Percentiles rank a stretch among this genome's conserved stretches.
Evolutionary conservation across 2,329 filamentous ascomycete genomes (phyloP).

Genomic region (Aspergillus costaricaensis): DNA sequence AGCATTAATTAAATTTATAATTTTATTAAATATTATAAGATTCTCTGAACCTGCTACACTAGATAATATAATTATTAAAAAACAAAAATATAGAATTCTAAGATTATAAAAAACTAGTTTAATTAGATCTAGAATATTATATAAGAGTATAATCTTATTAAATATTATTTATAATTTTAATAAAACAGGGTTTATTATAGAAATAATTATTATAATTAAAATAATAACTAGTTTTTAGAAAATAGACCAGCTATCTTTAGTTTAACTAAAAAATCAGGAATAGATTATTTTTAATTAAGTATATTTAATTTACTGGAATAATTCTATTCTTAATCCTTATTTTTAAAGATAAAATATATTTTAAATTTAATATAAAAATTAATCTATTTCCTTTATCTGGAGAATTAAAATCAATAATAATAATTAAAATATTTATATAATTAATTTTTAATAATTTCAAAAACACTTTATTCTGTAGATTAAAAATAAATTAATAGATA

Average conservation of each 20-base stretch:
- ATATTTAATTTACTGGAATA: background rate
- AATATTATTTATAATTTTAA: slow-evolving; percentile 18
- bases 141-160: slow-evolving; percentile 13
- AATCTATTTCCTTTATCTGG: background rate
- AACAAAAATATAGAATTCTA: background rate
- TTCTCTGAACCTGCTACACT: background rate
- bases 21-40: background rate
- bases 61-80: slow-evolving; percentile 11
- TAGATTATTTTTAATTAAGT: background rate
- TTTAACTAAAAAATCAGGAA: background rate
- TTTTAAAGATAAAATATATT: background rate
- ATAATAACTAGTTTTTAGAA: background rate
- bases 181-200: background rate
- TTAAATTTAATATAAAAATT: background rate
- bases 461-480: background rate
- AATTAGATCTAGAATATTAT: background rate
- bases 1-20: background rate
- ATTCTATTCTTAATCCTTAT: background rate
- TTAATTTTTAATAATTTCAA: background rate
- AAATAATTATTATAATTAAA: background rate
- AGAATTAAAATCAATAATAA: background rate
- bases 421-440: background rate
- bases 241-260: background rate
- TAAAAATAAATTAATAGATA: background rate
- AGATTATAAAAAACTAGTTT: slow-evolving; percentile 10